These are phyloP conservation scores for Camptophora hylomeconis DNA, from an alignment of 2,329 filamentous ascomycete genomes.

Conservation along the genomic window DNA sequence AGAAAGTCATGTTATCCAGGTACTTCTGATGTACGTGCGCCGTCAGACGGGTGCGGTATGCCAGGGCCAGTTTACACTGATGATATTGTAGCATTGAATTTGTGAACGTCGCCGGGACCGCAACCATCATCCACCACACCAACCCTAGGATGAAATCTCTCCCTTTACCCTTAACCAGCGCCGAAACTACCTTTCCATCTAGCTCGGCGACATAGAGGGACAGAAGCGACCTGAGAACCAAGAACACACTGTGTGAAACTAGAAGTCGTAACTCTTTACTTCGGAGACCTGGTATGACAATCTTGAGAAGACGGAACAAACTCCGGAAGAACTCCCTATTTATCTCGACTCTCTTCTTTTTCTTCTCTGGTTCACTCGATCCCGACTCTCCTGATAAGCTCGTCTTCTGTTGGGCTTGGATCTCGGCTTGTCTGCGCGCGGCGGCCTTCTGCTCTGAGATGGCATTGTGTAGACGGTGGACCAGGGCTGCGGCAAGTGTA, in stretches of 20 bases:
- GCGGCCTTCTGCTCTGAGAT: constrained; percentile 87
- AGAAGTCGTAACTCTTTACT: constrained; percentile 80
- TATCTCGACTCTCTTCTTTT: constrained; percentile 72
- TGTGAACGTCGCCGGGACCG: constrained; percentile 89
- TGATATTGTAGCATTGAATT: constrained; percentile 99
- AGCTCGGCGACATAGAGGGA: constrained; percentile 93
- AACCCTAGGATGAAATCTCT: constrained; percentile 79
- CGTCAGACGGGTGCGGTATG: constrained; percentile 88
- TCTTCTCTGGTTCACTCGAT: constrained; percentile 20
- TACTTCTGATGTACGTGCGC: constrained; percentile 92
- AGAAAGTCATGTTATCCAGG: constrained; percentile 94
- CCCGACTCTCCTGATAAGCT: constrained; percentile 20
- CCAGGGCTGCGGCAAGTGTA: constrained; percentile 64
- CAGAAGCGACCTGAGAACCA: constrained; percentile 80
- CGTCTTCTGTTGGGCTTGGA: constrained; percentile 40
- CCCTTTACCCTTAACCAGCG: constrained; percentile 77
- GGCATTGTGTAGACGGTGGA: constrained; percentile 80
- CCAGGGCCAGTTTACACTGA: constrained; percentile 83
- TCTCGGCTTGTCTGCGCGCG: constrained; percentile 52
- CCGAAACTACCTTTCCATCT: constrained; percentile 87
- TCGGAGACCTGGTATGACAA: constrained; percentile 80
- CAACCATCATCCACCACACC: constrained; percentile 97
- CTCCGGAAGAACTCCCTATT: constrained; percentile 78
- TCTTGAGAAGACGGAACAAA: constrained; percentile 62
- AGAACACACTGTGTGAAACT: constrained; percentile 82